phyloP scores from a whole-genome alignment of 2,329 filamentous ascomycete genomes.

The Lasiodiplodia sp. region DNA sequence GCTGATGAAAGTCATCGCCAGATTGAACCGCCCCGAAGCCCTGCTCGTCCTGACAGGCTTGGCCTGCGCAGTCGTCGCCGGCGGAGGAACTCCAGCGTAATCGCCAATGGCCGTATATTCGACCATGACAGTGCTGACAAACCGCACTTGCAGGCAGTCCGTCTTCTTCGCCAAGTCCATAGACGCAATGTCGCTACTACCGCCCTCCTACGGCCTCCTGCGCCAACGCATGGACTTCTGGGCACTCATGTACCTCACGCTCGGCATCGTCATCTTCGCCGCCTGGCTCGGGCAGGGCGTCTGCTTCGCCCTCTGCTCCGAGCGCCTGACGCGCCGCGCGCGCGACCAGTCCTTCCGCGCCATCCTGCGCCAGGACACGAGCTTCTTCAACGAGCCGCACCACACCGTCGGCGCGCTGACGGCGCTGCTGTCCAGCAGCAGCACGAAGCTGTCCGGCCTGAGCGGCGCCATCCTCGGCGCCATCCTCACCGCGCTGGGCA shows the following conservation, averaged over 20 bases:
- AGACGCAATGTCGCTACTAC: not conserved
- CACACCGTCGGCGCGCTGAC: slow-evolving; percentile 88
- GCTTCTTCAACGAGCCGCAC: slow-evolving; percentile 85
- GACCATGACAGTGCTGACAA: too few relatives aligned
- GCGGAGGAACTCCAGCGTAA: too few relatives aligned
- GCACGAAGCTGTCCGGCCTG: slow-evolving; percentile 85
- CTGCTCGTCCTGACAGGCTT: too few relatives aligned
- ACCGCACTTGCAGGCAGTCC: not conserved
- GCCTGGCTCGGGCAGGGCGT: slow-evolving; percentile 41
- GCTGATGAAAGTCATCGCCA: too few relatives aligned
- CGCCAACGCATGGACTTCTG: not conserved
- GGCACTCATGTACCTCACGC: not conserved
- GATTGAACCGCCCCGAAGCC: too few relatives aligned
- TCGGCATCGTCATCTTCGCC: not conserved
- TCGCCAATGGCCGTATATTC: too few relatives aligned
- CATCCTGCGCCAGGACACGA: slow-evolving; percentile 87
- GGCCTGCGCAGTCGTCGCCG: too few relatives aligned
- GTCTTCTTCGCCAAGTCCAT: not conserved
- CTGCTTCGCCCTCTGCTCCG: slow-evolving; percentile 83
- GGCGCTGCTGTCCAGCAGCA: slow-evolving; percentile 83
- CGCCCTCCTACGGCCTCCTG: not conserved
- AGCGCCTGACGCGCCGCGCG: slow-evolving; percentile 79
- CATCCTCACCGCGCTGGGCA: slow-evolving; percentile 77
- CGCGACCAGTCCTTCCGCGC: slow-evolving; percentile 79
- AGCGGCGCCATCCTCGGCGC: slow-evolving; percentile 86